Conservation (phyloP, 192 early-diverging fungal species). For the Gonapodya prolifera region DNA sequence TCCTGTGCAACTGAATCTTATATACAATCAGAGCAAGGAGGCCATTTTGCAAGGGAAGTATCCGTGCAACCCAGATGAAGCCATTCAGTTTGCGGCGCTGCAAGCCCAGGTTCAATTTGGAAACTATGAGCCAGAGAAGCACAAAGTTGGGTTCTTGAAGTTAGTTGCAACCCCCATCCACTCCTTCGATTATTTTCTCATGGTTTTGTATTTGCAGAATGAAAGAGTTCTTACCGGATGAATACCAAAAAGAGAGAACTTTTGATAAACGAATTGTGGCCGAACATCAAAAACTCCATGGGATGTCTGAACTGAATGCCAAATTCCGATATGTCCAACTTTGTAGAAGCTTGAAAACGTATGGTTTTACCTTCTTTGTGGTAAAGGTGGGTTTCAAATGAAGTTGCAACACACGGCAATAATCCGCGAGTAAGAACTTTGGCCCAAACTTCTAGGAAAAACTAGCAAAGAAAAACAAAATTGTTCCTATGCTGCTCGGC, state of each 20-base stretch:
- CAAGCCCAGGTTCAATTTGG: slow-evolving; percentile 39
- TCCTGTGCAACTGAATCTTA: slow-evolving; percentile 42
- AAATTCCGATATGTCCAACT: slow-evolving; percentile 48
- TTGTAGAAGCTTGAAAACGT: slow-evolving; percentile 38
- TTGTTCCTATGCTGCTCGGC: slow-evolving; percentile 27
- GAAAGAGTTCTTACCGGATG: slow-evolving; percentile 34
- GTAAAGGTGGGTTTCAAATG: slow-evolving; percentile 25
- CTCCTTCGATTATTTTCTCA: background rate
- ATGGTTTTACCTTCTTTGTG: slow-evolving; percentile 44
- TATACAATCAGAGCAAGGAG: slow-evolving; percentile 37
- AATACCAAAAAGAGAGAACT: slow-evolving; percentile 33
- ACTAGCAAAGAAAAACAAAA: slow-evolving; percentile 31
- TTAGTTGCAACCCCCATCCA: slow-evolving; percentile 10
- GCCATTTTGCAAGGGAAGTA: slow-evolving; percentile 35
- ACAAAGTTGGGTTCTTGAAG: slow-evolving; percentile 33
- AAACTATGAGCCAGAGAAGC: slow-evolving; percentile 40
- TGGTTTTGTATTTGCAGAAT: slow-evolving; percentile 12
- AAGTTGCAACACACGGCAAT: slow-evolving; percentile 1
- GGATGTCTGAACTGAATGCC: slow-evolving; percentile 36
- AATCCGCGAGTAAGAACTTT: background rate
- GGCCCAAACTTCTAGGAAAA: slow-evolving; percentile 15
- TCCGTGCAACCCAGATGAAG: slow-evolving; percentile 42
- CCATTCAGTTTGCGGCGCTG: slow-evolving; percentile 37
- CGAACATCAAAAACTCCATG: slow-evolving; percentile 43
- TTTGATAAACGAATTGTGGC: slow-evolving; percentile 31